Evolutionary conservation across 306 rosid species (phyloP), one percentile per base, ranked within the genome.

Genomic region (Datisca glomerata): DNA sequence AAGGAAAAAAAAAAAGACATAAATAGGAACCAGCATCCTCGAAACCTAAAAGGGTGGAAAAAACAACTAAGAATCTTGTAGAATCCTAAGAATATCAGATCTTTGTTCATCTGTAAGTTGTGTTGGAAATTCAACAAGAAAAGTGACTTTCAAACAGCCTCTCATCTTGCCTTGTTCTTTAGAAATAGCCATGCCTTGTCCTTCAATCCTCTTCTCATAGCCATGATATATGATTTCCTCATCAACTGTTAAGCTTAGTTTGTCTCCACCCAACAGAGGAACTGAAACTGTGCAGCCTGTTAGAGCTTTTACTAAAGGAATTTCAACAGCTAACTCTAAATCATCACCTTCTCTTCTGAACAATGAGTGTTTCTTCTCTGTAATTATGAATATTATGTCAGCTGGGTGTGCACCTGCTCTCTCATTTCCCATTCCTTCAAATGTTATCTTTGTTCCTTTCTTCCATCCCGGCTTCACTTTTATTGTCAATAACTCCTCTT

Each of bases 391-490:
- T 28, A 61, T 24, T 20, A 80, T 42, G 56, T 78, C 98, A 1
- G 75, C 92, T 28, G 68, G 54, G 51, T 32, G 54, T 14, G 38
- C 33, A 14, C 78, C 79, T 0, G 60, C 60, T 22, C 49, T 73
- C 47, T 64, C 86, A 16, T 66, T 78, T 27, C 85, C 93, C 69
- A 61, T 70, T 36, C 94, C 94, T 70, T 70, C 80, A 10, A 84
- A 91, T 69, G 66, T 84, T 19, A 91, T 71, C 63, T 54, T 80
- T 11, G 98, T 91, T 29, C 98, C 94, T 43, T 71, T 73, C 45
- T 4, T 84, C 96, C 98, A 91, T 51, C 98, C 96, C 0, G 98
- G 96, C 48, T 78, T 49, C 24, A 91, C 92, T 29, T 75, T 47
- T 61, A 84, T 78, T 0, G 76, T 73, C 18, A 84, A 3, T 29